Percentiles rank a stretch among this genome's conserved stretches.
Evolutionary conservation across 164 flowering plant species (phyloP).

Genomic region (Tinospora cordifolia): DNA sequence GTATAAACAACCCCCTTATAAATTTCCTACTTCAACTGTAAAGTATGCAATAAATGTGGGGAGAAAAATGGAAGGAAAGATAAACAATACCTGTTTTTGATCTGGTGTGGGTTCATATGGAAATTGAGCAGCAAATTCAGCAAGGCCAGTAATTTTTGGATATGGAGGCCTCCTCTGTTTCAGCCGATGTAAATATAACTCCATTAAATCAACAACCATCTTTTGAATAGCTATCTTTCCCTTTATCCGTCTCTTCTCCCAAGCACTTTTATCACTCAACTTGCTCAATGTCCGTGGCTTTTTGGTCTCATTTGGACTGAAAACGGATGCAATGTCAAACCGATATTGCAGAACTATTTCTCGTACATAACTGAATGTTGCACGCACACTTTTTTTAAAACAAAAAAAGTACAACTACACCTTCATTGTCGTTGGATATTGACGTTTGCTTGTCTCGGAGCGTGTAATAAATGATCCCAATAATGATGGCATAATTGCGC

Average conservation of each 20-base stretch:
- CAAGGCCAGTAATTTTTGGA: slow-evolving; percentile 48
- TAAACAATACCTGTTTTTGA: slow-evolving; percentile 62
- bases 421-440: too few species aligned
- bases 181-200: slow-evolving; percentile 79
- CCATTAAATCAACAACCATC: slow-evolving; percentile 98
- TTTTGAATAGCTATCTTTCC: slow-evolving; percentile 93
- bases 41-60: neutral
- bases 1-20: too few species aligned
- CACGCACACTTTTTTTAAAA: too few species aligned
- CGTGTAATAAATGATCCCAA: too few species aligned
- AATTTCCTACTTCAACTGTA: neutral
- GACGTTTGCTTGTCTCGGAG: too few species aligned
- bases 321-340: slow-evolving; percentile 14
- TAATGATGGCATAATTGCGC: too few species aligned
- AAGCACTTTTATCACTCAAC: slow-evolving; percentile 66
- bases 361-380: too few species aligned
- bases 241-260: slow-evolving; percentile 86
- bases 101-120: slow-evolving; percentile 89
- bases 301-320: slow-evolving; percentile 81
- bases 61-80: neutral
- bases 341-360: neutral
- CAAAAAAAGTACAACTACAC: too few species aligned
- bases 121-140: slow-evolving; percentile 64
- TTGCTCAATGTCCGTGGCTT: slow-evolving; percentile 75
- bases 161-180: slow-evolving; percentile 82